A percentile compares a stretch with the other conserved stretches of the same genome.
These are phyloP conservation scores for Babesia bigemina DNA, from an alignment of 169 alveolate genomes.

Conservation along the genomic window DNA sequence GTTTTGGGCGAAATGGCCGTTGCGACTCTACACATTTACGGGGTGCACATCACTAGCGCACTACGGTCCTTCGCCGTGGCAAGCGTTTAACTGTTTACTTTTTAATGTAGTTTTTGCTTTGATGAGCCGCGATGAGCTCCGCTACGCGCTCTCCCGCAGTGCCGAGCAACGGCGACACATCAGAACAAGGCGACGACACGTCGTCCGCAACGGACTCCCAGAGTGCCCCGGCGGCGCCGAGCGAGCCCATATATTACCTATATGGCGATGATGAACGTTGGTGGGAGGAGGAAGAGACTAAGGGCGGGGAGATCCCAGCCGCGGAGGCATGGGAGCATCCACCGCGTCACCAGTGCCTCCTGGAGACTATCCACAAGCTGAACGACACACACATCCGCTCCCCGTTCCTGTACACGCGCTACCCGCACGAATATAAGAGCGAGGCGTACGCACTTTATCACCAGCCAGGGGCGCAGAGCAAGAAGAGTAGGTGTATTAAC, in stretches of 20 bases:
- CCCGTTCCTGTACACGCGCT: conserved; percentile 38
- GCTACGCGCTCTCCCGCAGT: background rate
- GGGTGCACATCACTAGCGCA: conserved; percentile 24
- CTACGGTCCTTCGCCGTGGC: background rate
- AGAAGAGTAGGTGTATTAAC: conserved; percentile 6
- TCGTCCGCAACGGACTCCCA: background rate
- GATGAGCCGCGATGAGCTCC: no score
- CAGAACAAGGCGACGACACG: background rate
- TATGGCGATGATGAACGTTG: conserved; percentile 21
- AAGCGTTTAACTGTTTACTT: background rate
- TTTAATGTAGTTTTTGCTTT: background rate
- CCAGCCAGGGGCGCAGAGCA: background rate
- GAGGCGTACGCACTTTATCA: conserved; percentile 23
- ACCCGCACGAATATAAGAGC: conserved; percentile 48
- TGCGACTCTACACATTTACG: conserved; percentile 16
- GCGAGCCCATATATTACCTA: conserved; percentile 29
- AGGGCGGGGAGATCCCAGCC: background rate
- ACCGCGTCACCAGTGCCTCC: conserved; percentile 16
- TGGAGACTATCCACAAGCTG: conserved; percentile 15
- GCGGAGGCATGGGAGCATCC: conserved; percentile 27
- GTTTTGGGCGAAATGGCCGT: no score
- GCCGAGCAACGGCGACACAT: background rate
- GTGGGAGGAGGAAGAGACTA: conserved; percentile 25
- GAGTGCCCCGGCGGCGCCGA: background rate
- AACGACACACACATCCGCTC: conserved; percentile 39